phyloP scores from a whole-genome alignment of 2,329 filamentous ascomycete species.

The Cladobotryum mycophilum region DNA sequence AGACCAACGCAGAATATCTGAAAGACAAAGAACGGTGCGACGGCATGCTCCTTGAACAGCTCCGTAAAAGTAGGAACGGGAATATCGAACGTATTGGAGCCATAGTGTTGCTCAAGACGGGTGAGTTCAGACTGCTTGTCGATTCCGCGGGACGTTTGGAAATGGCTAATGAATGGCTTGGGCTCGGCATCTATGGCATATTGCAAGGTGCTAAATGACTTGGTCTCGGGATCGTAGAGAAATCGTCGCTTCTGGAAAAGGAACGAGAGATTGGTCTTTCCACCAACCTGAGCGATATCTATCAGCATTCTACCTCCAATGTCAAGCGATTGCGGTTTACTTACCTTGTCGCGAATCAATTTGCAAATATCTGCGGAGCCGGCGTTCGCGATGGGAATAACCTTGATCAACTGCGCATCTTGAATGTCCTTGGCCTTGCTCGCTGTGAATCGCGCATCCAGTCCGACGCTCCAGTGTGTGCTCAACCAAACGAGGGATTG shows the following conservation, averaged over 20 bases:
- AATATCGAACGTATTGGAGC: constrained; percentile 93
- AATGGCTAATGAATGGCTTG: constrained; percentile 69
- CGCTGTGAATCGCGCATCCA: constrained; percentile 76
- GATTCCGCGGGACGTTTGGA: constrained; percentile 76
- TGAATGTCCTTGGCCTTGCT: constrained; percentile 62
- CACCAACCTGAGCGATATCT: constrained; percentile 48
- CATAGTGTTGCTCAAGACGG: constrained; percentile 85
- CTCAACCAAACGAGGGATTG: constrained; percentile 90
- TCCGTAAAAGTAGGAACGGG: constrained; percentile 93
- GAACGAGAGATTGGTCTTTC: constrained; percentile 75
- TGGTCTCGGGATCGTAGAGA: constrained; percentile 65
- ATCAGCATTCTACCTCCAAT: background rate
- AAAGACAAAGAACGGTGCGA: constrained; percentile 98
- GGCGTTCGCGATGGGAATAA: constrained; percentile 83
- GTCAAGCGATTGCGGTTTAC: background rate
- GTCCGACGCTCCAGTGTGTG: constrained; percentile 94
- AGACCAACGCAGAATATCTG: constrained; percentile 97
- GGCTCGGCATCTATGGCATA: constrained; percentile 83
- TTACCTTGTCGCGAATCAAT: constrained; percentile 66
- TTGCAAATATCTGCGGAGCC: constrained; percentile 83
- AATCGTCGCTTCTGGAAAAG: constrained; percentile 98
- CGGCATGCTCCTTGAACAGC: constrained; percentile 95
- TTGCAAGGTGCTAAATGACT: constrained; percentile 72
- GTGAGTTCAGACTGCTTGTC: constrained; percentile 67
- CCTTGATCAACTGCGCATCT: constrained; percentile 81